Evolutionary conservation across 2,329 filamentous ascomycete species (phyloP).

Genomic region (Colletotrichum chlorophyti): DNA sequence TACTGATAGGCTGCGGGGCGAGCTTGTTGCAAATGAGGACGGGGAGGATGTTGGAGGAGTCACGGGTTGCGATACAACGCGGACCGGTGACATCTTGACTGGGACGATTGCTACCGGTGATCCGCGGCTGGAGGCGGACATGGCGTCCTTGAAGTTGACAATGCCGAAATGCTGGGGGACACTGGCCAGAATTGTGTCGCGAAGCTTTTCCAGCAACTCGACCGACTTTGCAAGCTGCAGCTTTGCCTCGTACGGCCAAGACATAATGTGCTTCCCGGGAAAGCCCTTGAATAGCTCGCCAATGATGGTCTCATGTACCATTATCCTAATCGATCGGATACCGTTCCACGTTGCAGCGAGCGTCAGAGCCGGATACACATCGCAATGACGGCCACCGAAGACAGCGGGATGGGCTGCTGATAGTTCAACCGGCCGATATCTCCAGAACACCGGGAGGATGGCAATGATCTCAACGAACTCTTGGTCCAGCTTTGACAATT

Average conservation of each 20-base stretch:
- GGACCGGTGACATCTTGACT: slow-evolving; percentile 36
- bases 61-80: slow-evolving; percentile 38
- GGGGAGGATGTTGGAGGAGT: slow-evolving; percentile 36
- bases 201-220: slow-evolving; percentile 45
- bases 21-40: slow-evolving; percentile 26
- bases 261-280: slow-evolving; percentile 27
- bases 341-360: slow-evolving; percentile 56
- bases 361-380: slow-evolving; percentile 53
- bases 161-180: slow-evolving; percentile 58
- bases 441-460: slow-evolving; percentile 47
- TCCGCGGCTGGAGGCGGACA: slow-evolving; percentile 32
- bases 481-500: slow-evolving; percentile 48
- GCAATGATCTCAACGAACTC: slow-evolving; percentile 48
- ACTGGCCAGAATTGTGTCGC: slow-evolving; percentile 51
- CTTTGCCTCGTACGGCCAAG: slow-evolving; percentile 38
- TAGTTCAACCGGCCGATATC: slow-evolving; percentile 49
- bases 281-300: slow-evolving; percentile 46
- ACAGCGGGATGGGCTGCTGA: slow-evolving; percentile 48
- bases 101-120: slow-evolving; percentile 36
- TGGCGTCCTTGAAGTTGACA: slow-evolving; percentile 47
- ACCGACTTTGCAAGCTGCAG: slow-evolving; percentile 45
- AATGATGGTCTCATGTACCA: slow-evolving; percentile 55
- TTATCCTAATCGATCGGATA: slow-evolving; percentile 52
- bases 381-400: slow-evolving; percentile 46
- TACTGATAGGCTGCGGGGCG: not conserved